A percentile compares a stretch with the other conserved stretches of the same genome.
Evolutionary conservation across 192 early-diverging fungal species (phyloP).

Genomic region (Backusella liffmaniae): DNA sequence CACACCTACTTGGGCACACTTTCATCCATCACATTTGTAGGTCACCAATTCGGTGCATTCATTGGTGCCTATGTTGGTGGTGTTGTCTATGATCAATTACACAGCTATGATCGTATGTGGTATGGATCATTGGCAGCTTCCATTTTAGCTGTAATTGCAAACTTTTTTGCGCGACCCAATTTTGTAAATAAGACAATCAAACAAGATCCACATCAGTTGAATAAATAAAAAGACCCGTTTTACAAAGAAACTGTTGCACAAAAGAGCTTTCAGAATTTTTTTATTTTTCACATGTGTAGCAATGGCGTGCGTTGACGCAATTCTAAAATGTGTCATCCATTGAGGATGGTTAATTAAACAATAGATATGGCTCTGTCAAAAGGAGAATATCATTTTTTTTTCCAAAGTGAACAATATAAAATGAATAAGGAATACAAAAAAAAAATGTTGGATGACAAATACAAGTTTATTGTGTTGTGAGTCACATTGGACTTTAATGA

Average conservation of each 20-base stretch:
- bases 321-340: not conserved
- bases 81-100: slow-evolving; percentile 24
- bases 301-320: not conserved
- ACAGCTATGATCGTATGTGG: slow-evolving; percentile 30
- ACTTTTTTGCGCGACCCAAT: slow-evolving; percentile 20
- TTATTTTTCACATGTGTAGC: not conserved
- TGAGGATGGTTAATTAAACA: not conserved
- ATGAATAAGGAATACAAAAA: not conserved
- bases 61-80: slow-evolving; percentile 36
- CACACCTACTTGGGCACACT: slow-evolving; percentile 35
- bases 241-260: not conserved
- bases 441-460: not conserved
- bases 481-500: not conserved
- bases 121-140: slow-evolving; percentile 32
- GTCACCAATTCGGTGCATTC: slow-evolving; percentile 38
- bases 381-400: too few species aligned
- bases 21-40: slow-evolving; percentile 32
- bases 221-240: not conserved
- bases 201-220: not conserved
- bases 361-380: too few species aligned
- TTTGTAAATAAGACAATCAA: not conserved
- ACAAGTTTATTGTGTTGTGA: not conserved
- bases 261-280: not conserved
- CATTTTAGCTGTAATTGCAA: slow-evolving; percentile 13
- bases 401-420: too few species aligned